These are phyloP conservation scores for Groenewaldozyma tartarivorans DNA, from an alignment of 805 yeast genomes.

Conservation along the genomic window DNA sequence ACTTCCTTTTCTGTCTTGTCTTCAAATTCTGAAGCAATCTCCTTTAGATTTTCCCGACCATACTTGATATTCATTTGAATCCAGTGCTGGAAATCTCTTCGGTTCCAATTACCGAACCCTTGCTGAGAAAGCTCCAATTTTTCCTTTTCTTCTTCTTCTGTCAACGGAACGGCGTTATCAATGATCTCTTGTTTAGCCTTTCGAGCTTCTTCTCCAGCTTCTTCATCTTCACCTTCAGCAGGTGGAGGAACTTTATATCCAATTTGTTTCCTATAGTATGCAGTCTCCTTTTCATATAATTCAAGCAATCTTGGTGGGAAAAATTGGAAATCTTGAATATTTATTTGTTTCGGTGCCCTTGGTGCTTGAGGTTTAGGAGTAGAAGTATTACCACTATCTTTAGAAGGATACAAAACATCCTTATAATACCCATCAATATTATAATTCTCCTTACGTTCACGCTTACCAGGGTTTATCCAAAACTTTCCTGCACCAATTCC, in stretches of 20 bases:
- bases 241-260: constrained; percentile 59
- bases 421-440: constrained; percentile 81
- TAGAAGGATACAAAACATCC: constrained; percentile 44
- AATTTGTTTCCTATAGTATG: constrained; percentile 60
- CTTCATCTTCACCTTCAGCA: constrained; percentile 31
- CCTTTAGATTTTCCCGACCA: constrained; percentile 66
- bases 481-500: constrained; percentile 32
- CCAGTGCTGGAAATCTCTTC: constrained; percentile 81
- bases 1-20: constrained; percentile 78
- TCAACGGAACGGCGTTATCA: constrained; percentile 66
- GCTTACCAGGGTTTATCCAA: constrained; percentile 79
- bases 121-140: constrained; percentile 49
- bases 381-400: constrained; percentile 5
- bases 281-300: constrained; percentile 71
- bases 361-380: constrained; percentile 37
- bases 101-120: constrained; percentile 77
- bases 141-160: constrained; percentile 64
- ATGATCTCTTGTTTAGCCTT: constrained; percentile 63
- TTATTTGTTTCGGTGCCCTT: constrained; percentile 74
- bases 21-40: constrained; percentile 71
- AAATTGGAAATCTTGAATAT: constrained; percentile 84
- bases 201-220: constrained; percentile 36
- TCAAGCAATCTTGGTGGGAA: constrained; percentile 69
- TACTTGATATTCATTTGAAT: constrained; percentile 63
- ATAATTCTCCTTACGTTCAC: constrained; percentile 48